A percentile compares a stretch with the other conserved stretches of the same genome.
Evolutionary conservation across 192 early-diverging fungal species (phyloP).

Genomic region (Physocladia obscura): DNA sequence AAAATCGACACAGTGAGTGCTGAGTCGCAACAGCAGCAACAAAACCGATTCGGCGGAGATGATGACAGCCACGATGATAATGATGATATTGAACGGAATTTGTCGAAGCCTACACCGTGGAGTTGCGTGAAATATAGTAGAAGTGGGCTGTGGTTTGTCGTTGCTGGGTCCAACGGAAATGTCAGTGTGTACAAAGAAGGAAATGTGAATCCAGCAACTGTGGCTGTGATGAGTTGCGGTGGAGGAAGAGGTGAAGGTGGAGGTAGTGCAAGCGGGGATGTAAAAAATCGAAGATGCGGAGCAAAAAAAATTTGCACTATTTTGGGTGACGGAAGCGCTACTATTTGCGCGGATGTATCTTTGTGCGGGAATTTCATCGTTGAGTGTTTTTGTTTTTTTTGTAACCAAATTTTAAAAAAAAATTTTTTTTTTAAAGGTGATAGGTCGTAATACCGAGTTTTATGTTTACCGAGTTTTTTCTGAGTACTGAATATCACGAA

Average conservation of each 20-base stretch:
- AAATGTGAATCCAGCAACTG: background rate
- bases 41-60: no score
- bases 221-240: background rate
- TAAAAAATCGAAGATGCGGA: no score
- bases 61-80: background rate
- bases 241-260: background rate
- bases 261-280: background rate
- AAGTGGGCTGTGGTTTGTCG: constrained; percentile 18
- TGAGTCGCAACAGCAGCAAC: no score
- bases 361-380: constrained; percentile 20
- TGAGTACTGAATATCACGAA: no score
- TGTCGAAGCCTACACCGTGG: background rate
- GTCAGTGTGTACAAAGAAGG: constrained; percentile 16
- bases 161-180: background rate
- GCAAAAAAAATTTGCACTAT: background rate
- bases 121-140: constrained; percentile 12
- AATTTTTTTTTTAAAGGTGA: no score
- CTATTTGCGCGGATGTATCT: constrained; percentile 25
- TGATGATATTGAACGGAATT: background rate
- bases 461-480: no score
- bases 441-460: no score
- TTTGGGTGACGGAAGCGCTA: background rate
- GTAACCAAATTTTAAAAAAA: no score
- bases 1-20: background rate
- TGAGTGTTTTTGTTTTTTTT: constrained; percentile 10